Base-by-base conservation (phyloP, 2,329 filamentous ascomycete genomes). In the Botrytis sinoallii region DNA sequence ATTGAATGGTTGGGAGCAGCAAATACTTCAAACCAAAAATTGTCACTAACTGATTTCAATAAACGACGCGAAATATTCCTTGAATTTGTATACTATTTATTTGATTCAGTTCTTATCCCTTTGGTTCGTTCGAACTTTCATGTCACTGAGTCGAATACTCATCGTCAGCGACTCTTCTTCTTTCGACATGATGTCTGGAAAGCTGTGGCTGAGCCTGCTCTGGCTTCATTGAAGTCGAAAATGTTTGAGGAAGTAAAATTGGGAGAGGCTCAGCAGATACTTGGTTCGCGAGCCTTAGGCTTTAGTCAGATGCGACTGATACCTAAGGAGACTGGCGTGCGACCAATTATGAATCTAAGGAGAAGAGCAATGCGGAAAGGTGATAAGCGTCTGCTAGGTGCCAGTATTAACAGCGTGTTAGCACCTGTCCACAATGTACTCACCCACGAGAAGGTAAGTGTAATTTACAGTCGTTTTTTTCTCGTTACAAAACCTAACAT, bases 181-280 rank as follows among this genome's bases (percentile, higher is more conserved):
- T 98, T 98, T 81, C 92, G 95, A 6, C 96, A 99, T 77, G 96
- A 99, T 82, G 86, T 96, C 16, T 99, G 96, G 96, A 89, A 88
- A 69, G 87, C 87, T 59, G 82, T 98, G 48, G 89, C 91, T 2
- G 91, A 95, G 77, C 92, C 94, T 10, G 89, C 91, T 0, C 84
- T 98, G 80, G 82, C 85, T 1, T 84, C 84, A 0, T 83, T 98
- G 35, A 96, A 92, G 79, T 77, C 84, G 2, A 87, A 84, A 14
- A 94, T 97, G 88, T 93, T 98, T 76, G 92, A 96, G 76, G 92
- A 96, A 78, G 84, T 98, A 59, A 88, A 87, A 60, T 79, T 86
- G 0, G 84, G 85, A 0, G 84, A 87, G 16, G 90, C 90, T 0
- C 83, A 85, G 32, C 84, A 83, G 16, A 84, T 92, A 32, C 83